Evolutionary conservation across 345 rosid genomes (phyloP), one percentile per base, ranked within the genome.

Genomic region (Microthlaspi erraticum): DNA sequence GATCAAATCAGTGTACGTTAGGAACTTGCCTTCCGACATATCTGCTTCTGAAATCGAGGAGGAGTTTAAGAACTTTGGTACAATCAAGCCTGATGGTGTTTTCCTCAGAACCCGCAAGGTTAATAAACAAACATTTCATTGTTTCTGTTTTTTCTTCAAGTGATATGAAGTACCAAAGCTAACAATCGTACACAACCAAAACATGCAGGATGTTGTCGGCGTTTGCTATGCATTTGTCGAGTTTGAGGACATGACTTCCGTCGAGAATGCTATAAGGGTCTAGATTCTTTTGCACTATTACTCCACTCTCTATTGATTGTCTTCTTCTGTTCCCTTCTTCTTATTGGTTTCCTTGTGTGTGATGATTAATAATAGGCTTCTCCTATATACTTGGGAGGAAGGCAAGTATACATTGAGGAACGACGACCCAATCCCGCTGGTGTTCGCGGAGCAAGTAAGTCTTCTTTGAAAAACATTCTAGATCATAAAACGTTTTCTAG

Each of bases 171-270:
- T 6, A 64, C 8, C 32, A 32, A 63, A 37, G 43, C 57, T 68
- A 45, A 60, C 17, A 75, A 18, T 61, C 50, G 58, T 61, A 5
- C 2, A 0, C 54, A 70, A 38, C 54, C 17, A 34, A 34, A 55
- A 44, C 33, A 14, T 78, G 81, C 85, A 90, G 99, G 99, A 94
- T 81, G 86, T 85, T 68, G 70, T 86, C 63, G 99, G 97, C 29
- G 90, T 89, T 41, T 94, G 97, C 84, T 94, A 89, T 75, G 99
- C 99, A 10, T 94, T 91, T 73, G 97, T 94, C 23, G 99, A 94
- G 84, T 94, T 84, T 68, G 99, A 91, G 85, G 99, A 94, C 80
- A 80, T 89, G 54, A 12, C 66, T 36, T 81, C 90, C 36, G 99
- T 91, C 60, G 96, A 89, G 66, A 91, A 91, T 80, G 97, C 97